Evolutionary conservation across 192 early-diverging fungal genomes (phyloP), one percentile per base, ranked within the genome.

Genomic region (Gigaspora rosea): DNA sequence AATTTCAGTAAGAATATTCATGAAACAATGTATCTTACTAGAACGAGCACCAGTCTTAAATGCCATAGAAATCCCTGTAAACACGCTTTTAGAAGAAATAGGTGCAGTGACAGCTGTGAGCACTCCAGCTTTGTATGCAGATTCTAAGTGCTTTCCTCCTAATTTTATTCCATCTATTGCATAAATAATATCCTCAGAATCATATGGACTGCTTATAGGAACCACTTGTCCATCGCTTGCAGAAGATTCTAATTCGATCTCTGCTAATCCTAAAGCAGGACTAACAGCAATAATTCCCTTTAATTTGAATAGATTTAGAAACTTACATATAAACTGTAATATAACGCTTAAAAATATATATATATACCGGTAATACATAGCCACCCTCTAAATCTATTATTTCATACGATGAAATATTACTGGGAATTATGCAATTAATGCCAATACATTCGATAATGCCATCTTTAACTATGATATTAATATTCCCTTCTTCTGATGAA

Each of bases 101-200:
- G 90, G 90, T 11, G 86, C 76, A 59, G 90, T 88, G 63, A 94
- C 84, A 49, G 82, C 84, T 16, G 82, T 82, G 33, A 90, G 77
- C 7, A 95, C 80, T 65, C 92, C 92, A 15, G 81, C 86, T 71
- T 85, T 87, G 76, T 85, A 88, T 11, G 89, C 89, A 49, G 82
- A 85, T 61, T 88, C 80, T 67, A 90, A 80, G 68, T 86, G 88
- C n/a, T 81, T 72, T 0, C 81, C 85, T 16, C 84, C 91, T 33
- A 94, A 82, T 58, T 87, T 86, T 36, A 94, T 67, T 12, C 92
- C 93, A 76, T 93, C 91, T 22, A 88, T 78, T 58, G 92, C 88
- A 49, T 81, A 59, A 8, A 86, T 59, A 49, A 82, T 66, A 8
- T 82, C 48, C 6, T 82, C 70, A n/a, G 80, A 20, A 33, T 77